Base-by-base conservation (phyloP, 441 rosid species). In the Gossypium gossypioides region DNA sequence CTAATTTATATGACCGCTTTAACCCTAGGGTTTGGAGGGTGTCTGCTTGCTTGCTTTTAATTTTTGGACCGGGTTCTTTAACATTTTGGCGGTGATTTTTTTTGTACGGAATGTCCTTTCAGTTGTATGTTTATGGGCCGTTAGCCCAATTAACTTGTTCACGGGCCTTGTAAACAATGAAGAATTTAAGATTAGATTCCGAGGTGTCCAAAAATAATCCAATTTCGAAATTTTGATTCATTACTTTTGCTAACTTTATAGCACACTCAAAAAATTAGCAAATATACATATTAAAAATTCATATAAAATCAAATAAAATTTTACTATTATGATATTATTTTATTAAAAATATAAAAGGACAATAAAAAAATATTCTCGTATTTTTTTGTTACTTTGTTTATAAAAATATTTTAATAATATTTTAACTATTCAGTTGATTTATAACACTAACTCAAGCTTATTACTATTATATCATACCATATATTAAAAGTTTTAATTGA, bases 1-100 rank as follows among this genome's bases (percentile, higher is more conserved):
- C 73, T 13, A 0, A 61, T 16, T 46, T 48, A 46, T 9, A 46
- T 5, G 57, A 58, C 55, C 25, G 29, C 9, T 6, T 19, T 40
- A 54, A 52, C 19, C 59, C 59, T 61, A 61, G 75, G 74, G 50
- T 60, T 61, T 64, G 56, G 69, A 15, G 27, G 42, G 21, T 6
- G 42, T 27, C n/a, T 2, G 13, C 16, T 58, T 50, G 21, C 22
- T 6, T 18, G 66, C 24, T 61, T 32, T 7, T 32, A 12, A 37
- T 32, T 15, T 27, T 32, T 61, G 65, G 65, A 60, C 16, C 22
- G 44, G 42, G 42, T 15, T 27, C 32, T 29, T n/a, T 13, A 59
- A 27, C 19, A 27, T 24, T 27, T 27, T 59, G 37, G 10, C 16
- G 44, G 64, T 59, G 57, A 25, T 6, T 0, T 10, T 15, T 29